Percentiles rank a stretch among this genome's conserved stretches.
These are phyloP conservation scores for Trichoderma afroharzianum DNA, from an alignment of 2,329 filamentous ascomycete genomes.

Conservation along the genomic window DNA sequence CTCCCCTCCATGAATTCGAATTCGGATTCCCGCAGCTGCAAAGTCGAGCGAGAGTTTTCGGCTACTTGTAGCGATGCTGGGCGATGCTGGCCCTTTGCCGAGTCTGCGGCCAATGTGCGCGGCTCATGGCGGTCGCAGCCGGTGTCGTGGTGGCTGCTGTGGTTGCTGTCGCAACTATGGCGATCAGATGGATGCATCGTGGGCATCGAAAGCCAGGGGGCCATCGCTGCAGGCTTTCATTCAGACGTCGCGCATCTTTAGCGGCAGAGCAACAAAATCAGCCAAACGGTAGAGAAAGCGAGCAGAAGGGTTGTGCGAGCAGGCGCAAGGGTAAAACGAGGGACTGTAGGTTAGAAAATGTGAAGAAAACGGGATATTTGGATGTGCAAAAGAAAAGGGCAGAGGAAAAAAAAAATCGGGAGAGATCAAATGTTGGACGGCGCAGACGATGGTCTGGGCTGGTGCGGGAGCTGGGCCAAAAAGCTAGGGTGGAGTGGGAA, in stretches of 20 bases:
- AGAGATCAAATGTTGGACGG: slow-evolving; percentile 5
- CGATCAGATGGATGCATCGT: slow-evolving; percentile 20
- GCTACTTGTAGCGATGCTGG: background rate
- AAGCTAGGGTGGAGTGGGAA: slow-evolving; percentile 15
- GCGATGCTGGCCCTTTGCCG: background rate
- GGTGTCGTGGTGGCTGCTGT: background rate
- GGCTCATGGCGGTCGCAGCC: slow-evolving; percentile 10
- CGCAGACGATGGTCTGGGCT: background rate
- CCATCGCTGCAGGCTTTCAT: slow-evolving; percentile 19
- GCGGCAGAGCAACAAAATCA: slow-evolving; percentile 1
- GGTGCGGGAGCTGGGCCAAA: background rate
- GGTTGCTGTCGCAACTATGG: background rate
- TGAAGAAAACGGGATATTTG: background rate
- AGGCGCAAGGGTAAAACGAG: slow-evolving; percentile 6
- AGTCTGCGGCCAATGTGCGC: background rate
- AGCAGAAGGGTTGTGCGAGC: background rate
- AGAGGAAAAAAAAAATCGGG: slow-evolving; percentile 4
- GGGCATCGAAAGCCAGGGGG: slow-evolving; percentile 18
- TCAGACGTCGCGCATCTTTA: slow-evolving; percentile 26
- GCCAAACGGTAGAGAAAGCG: background rate
- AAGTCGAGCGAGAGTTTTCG: background rate
- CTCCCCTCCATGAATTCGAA: slow-evolving; percentile 1
- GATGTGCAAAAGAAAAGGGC: background rate
- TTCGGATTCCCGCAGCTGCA: background rate
- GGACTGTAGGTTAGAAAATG: slow-evolving; percentile 7